Conservation (phyloP, 2,329 filamentous ascomycete species). For the Coniochaeta sp. region DNA sequence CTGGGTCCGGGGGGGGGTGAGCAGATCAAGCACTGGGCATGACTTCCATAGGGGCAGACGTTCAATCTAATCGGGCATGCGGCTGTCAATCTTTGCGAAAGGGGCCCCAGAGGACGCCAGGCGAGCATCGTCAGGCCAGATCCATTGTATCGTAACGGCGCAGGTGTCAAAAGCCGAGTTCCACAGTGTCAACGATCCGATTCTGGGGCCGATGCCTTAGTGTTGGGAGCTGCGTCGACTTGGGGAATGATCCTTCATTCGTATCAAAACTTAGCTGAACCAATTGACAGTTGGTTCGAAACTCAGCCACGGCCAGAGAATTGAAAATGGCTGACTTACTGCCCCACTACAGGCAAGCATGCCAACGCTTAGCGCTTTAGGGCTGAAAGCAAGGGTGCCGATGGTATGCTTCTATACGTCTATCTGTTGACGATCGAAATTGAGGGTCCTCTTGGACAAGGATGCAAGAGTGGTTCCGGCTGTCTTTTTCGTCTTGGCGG, state of each 20-base stretch:
- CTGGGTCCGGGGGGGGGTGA: background rate
- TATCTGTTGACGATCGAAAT: background rate
- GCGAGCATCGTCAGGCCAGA: background rate
- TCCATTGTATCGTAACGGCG: background rate
- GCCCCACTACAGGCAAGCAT: background rate
- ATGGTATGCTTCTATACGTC: background rate
- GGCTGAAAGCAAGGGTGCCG: background rate
- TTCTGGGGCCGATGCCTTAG: background rate
- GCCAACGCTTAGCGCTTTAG: background rate
- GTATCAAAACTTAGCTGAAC: background rate
- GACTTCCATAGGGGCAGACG: too few relatives aligned
- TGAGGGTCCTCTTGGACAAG: background rate
- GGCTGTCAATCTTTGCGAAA: background rate
- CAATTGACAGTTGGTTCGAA: background rate
- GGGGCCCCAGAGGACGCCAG: background rate
- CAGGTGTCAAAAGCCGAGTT: background rate
- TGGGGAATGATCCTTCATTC: background rate
- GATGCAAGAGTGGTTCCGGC: background rate
- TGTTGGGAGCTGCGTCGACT: too few relatives aligned
- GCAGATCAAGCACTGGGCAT: too few relatives aligned
- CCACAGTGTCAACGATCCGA: background rate
- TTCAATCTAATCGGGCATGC: background rate
- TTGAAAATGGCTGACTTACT: background rate
- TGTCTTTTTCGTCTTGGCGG: background rate
- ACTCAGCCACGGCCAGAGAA: background rate